Conservation (phyloP, 805 yeast genomes). For the Yarrowia yakushimensis region DNA sequence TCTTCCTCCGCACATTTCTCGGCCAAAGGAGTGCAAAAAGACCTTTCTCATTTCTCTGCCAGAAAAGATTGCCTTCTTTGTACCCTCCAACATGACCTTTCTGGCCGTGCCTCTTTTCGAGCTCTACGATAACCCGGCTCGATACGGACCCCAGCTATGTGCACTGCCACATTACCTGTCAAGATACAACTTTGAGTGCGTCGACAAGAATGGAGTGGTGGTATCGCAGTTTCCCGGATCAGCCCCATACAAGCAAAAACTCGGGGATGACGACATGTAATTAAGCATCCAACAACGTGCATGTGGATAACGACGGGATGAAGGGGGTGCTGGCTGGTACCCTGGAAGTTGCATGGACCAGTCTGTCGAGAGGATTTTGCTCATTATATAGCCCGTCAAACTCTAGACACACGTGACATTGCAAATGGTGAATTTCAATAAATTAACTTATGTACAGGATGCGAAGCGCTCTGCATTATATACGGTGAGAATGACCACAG, state of each 20-base stretch:
- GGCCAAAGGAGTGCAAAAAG: conserved; percentile 39
- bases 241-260: background rate
- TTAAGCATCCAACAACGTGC: background rate
- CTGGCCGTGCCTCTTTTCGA: conserved; percentile 38
- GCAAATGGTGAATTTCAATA: background rate
- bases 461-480: background rate
- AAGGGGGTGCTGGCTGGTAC: too few species aligned
- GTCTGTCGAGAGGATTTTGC: too few species aligned
- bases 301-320: background rate
- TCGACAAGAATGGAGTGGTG: conserved; percentile 33
- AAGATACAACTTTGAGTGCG: conserved; percentile 37
- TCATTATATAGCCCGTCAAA: too few species aligned
- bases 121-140: conserved; percentile 35
- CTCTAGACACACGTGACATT: too few species aligned
- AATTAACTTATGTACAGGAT: conserved; percentile 23
- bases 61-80: conserved; percentile 32
- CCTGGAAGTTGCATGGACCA: too few species aligned
- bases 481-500: background rate
- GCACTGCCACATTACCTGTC: conserved; percentile 41
- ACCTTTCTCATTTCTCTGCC: conserved; percentile 36
- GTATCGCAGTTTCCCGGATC: conserved; percentile 25
- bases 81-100: conserved; percentile 37
- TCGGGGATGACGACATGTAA: background rate
- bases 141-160: conserved; percentile 38
- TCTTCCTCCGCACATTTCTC: conserved; percentile 38